These are phyloP conservation scores for Cercophora samala DNA, from an alignment of 495 filamentous ascomycete species.

Conservation along the genomic window DNA sequence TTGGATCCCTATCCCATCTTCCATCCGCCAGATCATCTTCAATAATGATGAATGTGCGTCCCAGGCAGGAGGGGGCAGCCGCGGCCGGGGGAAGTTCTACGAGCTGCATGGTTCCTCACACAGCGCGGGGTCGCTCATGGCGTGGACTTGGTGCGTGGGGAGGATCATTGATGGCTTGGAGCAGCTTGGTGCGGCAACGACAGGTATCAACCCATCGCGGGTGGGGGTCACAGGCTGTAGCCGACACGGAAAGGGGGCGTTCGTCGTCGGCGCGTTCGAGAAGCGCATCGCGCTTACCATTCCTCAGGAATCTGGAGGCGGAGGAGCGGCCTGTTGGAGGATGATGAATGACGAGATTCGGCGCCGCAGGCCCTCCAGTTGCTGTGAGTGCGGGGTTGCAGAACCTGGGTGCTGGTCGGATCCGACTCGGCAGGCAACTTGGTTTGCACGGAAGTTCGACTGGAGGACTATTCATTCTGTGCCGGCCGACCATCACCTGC, in stretches of 20 bases:
- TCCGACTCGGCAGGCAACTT: no score
- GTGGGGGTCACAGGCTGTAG: constrained; percentile 50
- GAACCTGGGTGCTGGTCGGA: no score
- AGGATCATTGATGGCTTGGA: constrained; percentile 50
- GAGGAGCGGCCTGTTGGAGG: constrained; percentile 50
- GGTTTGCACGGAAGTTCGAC: no score
- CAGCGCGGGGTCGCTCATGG: constrained; percentile 40
- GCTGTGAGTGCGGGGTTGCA: no score
- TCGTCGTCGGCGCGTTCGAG: constrained; percentile 49
- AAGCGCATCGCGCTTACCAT: constrained; percentile 44
- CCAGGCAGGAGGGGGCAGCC: constrained; percentile 38
- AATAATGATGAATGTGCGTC: constrained; percentile 38
- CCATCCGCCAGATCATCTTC: constrained; percentile 43
- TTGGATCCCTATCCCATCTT: neutral
- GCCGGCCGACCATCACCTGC: no score
- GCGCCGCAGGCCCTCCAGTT: no score
- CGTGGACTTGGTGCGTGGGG: constrained; percentile 49
- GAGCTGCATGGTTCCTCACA: constrained; percentile 42
- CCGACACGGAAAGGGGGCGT: constrained; percentile 50
- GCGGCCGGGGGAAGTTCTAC: constrained; percentile 46
- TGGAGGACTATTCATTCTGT: no score
- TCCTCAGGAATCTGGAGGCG: constrained; percentile 49
- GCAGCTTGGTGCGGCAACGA: constrained; percentile 29
- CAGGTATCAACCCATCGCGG: constrained; percentile 37
- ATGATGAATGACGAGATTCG: no score